Base-by-base conservation (phyloP, 192 early-diverging fungal species). In the Coemansia sp. region DNA sequence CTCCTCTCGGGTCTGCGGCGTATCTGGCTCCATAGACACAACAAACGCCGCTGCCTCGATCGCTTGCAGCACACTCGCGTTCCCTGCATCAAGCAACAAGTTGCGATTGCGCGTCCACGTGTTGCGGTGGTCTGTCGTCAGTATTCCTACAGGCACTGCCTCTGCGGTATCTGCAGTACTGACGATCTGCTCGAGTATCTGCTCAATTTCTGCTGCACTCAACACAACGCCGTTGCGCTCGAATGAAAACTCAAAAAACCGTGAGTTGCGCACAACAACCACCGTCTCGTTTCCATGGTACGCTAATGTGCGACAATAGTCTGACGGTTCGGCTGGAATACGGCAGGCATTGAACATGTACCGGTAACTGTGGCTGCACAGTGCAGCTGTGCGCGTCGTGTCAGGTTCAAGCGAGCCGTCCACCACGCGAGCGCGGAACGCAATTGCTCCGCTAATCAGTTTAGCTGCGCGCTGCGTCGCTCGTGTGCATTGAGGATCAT, bases 341-440 rank as follows among this genome's bases (percentile, higher is more conserved):
- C 97, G 90, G 77, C 92, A 94, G 21, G 94, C 88, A 73, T 97
- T 95, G 86, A 99, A 99, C 92, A 99, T 88, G 76, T 88, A 95
- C 81, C 93, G 90, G 86, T 95, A 97, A 57, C 93, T 92, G 51
- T 93, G 87, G 73, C 89, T 90, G 64, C 92, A 94, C 60, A 99
- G 77, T 24, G 94, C 89, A 10, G 76, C 69, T 45, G 79, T 76
- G 67, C 89, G 90, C 37, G 76, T 79, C 71, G 83, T 87, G 68
- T 99, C 97, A 19, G 93, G 93, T 55, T 88, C 81, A n/a, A 97
- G 79, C 29, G 79, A 83, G 49, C 90, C 86, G 37, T 85, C 87
- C 38, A 90, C 87, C 19, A 97, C 83, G 62, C 84, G 76, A 14
- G 85, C 78, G 66, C 93, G 87, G 84, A 97, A 99, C 58, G 84